Evolutionary conservation across 352 stramenopile genomes (phyloP).

Genomic region (Aphanomyces invadans): DNA sequence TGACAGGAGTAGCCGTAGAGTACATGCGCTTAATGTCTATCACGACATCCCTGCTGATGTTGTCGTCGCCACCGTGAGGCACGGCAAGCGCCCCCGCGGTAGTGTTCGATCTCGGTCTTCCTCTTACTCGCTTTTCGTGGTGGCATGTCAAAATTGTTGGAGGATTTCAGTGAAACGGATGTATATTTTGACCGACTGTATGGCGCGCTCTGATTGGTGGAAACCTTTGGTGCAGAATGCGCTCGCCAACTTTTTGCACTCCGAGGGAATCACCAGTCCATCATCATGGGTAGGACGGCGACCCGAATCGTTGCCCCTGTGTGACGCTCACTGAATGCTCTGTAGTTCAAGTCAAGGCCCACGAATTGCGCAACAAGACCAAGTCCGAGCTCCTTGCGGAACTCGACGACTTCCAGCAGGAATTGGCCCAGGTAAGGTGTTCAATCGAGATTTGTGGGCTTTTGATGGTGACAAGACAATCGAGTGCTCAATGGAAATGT

Average conservation of each 20-base stretch:
- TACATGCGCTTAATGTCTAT: too few relatives aligned
- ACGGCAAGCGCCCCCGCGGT: too few relatives aligned
- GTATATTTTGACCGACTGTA: slow-evolving; percentile 3
- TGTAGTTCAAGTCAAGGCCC: slow-evolving; percentile 93
- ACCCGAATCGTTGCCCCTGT: neutral
- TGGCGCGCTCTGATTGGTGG: neutral
- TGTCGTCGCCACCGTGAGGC: too few relatives aligned
- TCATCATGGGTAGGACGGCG: slow-evolving; percentile 1
- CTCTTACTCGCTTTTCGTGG: too few relatives aligned
- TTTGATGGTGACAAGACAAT: neutral
- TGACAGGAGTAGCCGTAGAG: too few relatives aligned
- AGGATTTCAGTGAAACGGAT: too few relatives aligned
- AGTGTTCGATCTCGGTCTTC: too few relatives aligned
- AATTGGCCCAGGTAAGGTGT: slow-evolving; percentile 81
- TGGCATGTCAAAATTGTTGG: too few relatives aligned
- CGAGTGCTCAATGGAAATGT: neutral
- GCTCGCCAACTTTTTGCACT: neutral
- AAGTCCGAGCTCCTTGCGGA: slow-evolving; percentile 98
- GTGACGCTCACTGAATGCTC: neutral
- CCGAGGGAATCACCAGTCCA: slow-evolving; percentile 11
- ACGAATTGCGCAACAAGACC: slow-evolving; percentile 95
- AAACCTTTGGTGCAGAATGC: slow-evolving; percentile 5
- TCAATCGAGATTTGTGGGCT: too few relatives aligned
- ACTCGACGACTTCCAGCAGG: slow-evolving; percentile 97
- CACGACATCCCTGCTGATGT: too few relatives aligned